A percentile compares a stretch with the other conserved stretches of the same genome.
Evolutionary conservation across 345 rosid genomes (phyloP).

Genomic region (Camelina laxa): DNA sequence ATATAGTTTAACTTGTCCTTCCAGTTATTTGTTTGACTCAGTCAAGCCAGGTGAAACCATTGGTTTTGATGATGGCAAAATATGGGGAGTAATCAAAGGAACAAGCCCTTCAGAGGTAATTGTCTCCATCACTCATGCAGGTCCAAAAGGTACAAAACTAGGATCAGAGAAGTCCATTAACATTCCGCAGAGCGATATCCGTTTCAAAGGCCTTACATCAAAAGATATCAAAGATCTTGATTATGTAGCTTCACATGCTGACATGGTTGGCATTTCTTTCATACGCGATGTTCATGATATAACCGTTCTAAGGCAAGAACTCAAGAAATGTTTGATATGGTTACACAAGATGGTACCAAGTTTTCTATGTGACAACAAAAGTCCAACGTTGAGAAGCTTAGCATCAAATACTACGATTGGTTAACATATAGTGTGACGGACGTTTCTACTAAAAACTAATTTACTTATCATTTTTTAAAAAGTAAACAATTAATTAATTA

Average conservation of each 20-base stretch:
- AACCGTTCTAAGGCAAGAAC: slow-evolving; percentile 56
- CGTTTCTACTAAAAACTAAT: too few species aligned
- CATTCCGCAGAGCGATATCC: slow-evolving; percentile 65
- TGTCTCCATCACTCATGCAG: slow-evolving; percentile 65
- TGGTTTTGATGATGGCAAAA: slow-evolving; percentile 76
- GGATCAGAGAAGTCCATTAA: slow-evolving; percentile 76
- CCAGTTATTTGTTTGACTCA: slow-evolving; percentile 64
- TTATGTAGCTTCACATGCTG: slow-evolving; percentile 68
- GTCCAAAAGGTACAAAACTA: slow-evolving; percentile 64
- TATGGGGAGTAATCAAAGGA: slow-evolving; percentile 67
- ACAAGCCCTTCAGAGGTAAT: slow-evolving; percentile 59
- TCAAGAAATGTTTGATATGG: too few species aligned
- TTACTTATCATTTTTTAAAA: too few species aligned
- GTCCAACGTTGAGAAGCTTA: too few species aligned
- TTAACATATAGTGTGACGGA: too few species aligned
- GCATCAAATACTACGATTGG: too few species aligned
- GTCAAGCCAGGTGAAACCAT: slow-evolving; percentile 69
- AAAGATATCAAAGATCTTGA: slow-evolving; percentile 74
- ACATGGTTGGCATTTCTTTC: slow-evolving; percentile 72
- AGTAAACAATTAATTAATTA: too few species aligned
- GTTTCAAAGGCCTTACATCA: slow-evolving; percentile 66
- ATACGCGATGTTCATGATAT: slow-evolving; percentile 60
- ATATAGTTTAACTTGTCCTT: slow-evolving; percentile 59
- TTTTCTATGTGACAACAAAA: too few species aligned
- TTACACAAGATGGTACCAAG: too few species aligned